Evolutionary conservation across 2,329 filamentous ascomycete species (phyloP), one percentile per base, ranked within the genome.

Genomic region (Cytospora piceicola): DNA sequence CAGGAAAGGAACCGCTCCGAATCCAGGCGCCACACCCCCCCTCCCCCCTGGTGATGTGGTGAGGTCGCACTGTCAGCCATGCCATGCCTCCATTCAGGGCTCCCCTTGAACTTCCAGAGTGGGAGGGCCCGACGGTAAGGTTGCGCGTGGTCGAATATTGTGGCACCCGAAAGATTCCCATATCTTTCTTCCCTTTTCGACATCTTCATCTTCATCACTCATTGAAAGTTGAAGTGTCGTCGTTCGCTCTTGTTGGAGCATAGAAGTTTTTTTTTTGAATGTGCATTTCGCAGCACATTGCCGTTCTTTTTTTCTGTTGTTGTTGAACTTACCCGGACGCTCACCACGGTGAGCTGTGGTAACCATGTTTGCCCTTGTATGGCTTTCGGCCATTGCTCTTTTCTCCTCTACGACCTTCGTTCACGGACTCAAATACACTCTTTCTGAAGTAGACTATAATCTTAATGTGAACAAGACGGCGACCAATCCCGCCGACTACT

Each of bases 381-480:
- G 71, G 69, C 68, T 72, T 53, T 54, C 71, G 58, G 71, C 73
- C 56, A 67, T 74, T 69, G 53, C 70, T 71, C 67, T 72, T 53
- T 69, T 66, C 42, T 67, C 51, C 54, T 56, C 66, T 51, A 56
- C 64, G 17, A 71, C 72, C 55, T 63, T 75, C 69, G 73, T 74
- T 70, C 69, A 70, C 64, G 74, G 70, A 66, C 73, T 75, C 55
- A 66, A 65, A 64, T 76, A 70, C 66, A 71, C 74, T 61, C 67
- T 70, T 29, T 63, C 65, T 61, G 67, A 73, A 66, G 77, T 79
- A 55, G 79, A 81, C 51, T 89, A 82, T 75, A 90, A 89, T 71
- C 77, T 89, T 68, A 90, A 90, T 73, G 78, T 80, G 68, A 89
- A 89, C 73, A 72, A 82, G 70, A 76, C 79, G 55, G 85, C 87